Percentiles rank a stretch among this genome's conserved stretches.
phyloP scores from a whole-genome alignment of 208 protist species.

The Acanthamoeba sp. region DNA sequence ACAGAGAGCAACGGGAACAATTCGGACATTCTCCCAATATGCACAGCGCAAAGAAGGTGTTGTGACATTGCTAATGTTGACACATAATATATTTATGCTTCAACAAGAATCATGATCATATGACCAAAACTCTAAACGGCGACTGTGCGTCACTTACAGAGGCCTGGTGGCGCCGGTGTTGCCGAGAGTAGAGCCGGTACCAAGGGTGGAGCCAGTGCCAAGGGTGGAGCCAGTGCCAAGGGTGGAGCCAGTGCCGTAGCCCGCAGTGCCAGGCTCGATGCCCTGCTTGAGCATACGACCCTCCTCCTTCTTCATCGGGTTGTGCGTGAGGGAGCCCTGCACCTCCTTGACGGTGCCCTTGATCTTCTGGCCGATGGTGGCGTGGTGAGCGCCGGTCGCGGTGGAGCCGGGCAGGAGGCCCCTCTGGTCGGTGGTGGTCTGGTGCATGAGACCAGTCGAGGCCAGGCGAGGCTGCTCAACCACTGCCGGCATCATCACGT shows the following conservation, averaged over 20 bases:
- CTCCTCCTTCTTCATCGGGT: constrained; percentile 37
- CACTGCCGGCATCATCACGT: background rate
- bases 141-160: background rate
- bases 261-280: background rate
- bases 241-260: background rate
- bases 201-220: too few relatives aligned
- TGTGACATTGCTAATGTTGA: too few relatives aligned
- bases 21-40: too few relatives aligned
- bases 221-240: too few relatives aligned
- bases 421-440: background rate
- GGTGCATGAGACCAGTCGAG: background rate
- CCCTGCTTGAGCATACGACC: constrained; percentile 42
- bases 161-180: background rate
- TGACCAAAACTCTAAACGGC: background rate
- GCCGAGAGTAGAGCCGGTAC: too few relatives aligned
- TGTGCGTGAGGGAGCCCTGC: constrained; percentile 12
- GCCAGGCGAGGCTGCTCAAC: background rate
- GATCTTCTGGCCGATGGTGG: background rate
- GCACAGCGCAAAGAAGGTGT: too few relatives aligned
- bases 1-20: too few relatives aligned
- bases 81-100: too few relatives aligned
- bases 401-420: background rate
- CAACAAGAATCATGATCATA: too few relatives aligned
- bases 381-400: background rate
- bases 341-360: constrained; percentile 38